phyloP scores from a whole-genome alignment of 495 filamentous ascomycete species.

The Hypoxylon lienhwacheense region DNA sequence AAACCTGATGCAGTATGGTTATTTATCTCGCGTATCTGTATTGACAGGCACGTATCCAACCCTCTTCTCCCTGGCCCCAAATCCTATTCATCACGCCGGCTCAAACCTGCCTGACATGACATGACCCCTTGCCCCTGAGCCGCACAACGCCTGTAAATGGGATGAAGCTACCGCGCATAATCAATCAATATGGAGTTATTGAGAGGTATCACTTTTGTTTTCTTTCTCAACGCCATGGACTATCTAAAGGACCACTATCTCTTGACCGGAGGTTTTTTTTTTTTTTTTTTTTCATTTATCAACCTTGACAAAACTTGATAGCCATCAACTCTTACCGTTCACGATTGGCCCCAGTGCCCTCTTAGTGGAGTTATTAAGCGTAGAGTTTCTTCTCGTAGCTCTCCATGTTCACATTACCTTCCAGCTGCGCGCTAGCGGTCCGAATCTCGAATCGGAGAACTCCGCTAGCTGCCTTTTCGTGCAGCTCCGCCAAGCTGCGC shows the following conservation, averaged over 20 bases:
- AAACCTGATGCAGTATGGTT: too few relatives aligned
- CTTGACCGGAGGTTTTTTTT: too few relatives aligned
- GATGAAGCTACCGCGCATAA: constrained; percentile 25
- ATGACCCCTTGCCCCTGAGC: constrained; percentile 19
- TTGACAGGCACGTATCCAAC: too few relatives aligned
- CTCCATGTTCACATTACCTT: constrained; percentile 96
- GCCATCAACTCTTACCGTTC: too few relatives aligned
- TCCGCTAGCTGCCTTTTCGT: constrained; percentile 73
- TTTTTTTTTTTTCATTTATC: background rate
- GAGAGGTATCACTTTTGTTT: constrained; percentile 30
- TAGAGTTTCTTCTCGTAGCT: constrained; percentile 99
- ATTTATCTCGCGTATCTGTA: too few relatives aligned
- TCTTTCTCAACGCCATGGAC: constrained; percentile 24
- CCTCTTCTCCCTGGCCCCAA: too few relatives aligned
- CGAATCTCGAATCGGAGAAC: constrained; percentile 89
- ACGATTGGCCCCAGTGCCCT: background rate
- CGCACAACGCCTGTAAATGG: constrained; percentile 33
- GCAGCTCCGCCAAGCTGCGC: constrained; percentile 72
- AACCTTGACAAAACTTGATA: too few relatives aligned
- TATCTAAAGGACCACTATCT: constrained; percentile 21
- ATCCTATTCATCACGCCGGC: background rate
- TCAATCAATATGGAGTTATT: constrained; percentile 23
- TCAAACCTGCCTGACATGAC: constrained; percentile 12
- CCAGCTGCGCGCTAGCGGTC: constrained; percentile 89
- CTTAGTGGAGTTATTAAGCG: constrained; percentile 55